Evolutionary conservation across 1,139 yeast genomes (phyloP).

Genomic region (Zygoascus meyerae): DNA sequence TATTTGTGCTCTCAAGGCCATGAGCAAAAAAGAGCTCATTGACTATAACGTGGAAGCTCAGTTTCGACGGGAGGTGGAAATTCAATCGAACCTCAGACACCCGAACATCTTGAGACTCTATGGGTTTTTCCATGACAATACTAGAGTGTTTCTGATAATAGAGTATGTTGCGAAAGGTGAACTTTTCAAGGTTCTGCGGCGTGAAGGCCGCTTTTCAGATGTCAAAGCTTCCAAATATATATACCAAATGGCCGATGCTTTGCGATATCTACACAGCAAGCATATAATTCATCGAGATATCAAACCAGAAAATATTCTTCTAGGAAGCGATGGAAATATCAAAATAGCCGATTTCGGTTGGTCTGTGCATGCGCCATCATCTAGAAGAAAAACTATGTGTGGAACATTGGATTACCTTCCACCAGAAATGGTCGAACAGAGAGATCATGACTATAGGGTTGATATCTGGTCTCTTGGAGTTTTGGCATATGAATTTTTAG

Average conservation of each 20-base stretch:
- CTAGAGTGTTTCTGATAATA: constrained; percentile 72
- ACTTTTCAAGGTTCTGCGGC: constrained; percentile 64
- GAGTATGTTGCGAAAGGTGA: constrained; percentile 90
- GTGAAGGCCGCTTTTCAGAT: constrained; percentile 62
- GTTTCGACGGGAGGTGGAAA: constrained; percentile 84
- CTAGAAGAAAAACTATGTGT: constrained; percentile 72
- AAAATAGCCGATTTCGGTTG: constrained; percentile 93
- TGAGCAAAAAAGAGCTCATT: constrained; percentile 75
- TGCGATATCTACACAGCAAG: constrained; percentile 67
- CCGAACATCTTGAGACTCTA: constrained; percentile 72
- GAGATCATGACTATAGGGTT: constrained; percentile 69
- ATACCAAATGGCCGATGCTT: constrained; percentile 75
- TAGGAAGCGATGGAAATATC: constrained; percentile 60
- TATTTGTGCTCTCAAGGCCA: constrained; percentile 83
- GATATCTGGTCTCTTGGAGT: constrained; percentile 95
- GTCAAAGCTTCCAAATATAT: constrained; percentile 67
- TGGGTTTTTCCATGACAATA: constrained; percentile 78
- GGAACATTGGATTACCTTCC: constrained; percentile 94
- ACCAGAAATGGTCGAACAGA: constrained; percentile 89
- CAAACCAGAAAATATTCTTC: constrained; percentile 81
- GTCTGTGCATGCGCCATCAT: constrained; percentile 67
- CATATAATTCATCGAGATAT: constrained; percentile 87
- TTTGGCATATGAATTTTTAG: constrained; percentile 75
- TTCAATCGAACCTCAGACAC: constrained; percentile 70
- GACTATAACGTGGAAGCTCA: constrained; percentile 80